A percentile compares a stretch with the other conserved stretches of the same genome.
Evolutionary conservation across 345 rosid genomes (phyloP).

Genomic region (Geranium rotundifolium): DNA sequence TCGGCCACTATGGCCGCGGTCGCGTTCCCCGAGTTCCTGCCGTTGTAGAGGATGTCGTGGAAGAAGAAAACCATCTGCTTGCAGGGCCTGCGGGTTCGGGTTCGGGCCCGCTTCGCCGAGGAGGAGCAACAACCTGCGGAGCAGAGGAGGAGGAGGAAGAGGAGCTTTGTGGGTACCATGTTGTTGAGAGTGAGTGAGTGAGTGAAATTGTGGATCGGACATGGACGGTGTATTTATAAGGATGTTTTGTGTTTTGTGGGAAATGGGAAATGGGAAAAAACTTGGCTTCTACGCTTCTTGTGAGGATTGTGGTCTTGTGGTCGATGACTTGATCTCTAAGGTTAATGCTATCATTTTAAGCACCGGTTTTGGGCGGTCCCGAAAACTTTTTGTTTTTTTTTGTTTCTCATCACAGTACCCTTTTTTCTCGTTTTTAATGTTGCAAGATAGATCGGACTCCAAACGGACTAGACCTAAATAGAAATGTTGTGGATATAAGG

Average conservation of each 20-base stretch:
- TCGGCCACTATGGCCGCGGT: constrained; percentile 34
- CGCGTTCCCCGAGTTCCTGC: constrained; percentile 30
- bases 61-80: constrained; percentile 25
- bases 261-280: too few relatives aligned
- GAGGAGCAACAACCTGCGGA: not conserved
- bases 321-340: not conserved
- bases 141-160: not conserved
- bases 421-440: too few relatives aligned
- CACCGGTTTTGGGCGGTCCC: not conserved
- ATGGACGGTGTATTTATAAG: not conserved
- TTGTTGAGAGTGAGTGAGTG: too few relatives aligned
- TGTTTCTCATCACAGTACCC: too few relatives aligned
- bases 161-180: not conserved
- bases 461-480: too few relatives aligned
- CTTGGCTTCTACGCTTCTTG: not conserved
- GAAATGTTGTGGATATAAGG: too few relatives aligned
- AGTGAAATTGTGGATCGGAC: too few relatives aligned
- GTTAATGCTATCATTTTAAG: not conserved
- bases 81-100: constrained; percentile 27
- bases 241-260: not conserved
- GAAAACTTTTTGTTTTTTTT: too few relatives aligned
- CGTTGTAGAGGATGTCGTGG: constrained; percentile 44
- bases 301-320: not conserved
- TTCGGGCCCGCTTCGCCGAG: not conserved
- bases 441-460: too few relatives aligned